Evolutionary conservation across 1,284 basidiomycete species (phyloP).

Genomic region (Porphyrellus sp.): DNA sequence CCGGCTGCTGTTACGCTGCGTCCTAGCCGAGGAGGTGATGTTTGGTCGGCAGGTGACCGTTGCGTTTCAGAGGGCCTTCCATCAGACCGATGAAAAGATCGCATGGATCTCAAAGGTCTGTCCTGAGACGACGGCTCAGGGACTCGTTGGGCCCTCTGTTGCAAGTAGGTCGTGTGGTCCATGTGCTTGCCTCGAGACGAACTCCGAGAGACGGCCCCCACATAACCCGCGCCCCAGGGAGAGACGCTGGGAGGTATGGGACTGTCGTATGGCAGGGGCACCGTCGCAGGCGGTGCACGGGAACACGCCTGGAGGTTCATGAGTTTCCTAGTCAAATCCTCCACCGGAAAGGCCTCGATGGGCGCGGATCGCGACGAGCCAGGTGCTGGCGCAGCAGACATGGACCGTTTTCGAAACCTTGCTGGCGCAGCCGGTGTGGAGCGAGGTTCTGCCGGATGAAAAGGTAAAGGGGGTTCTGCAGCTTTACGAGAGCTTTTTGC

Average conservation of each 20-base stretch:
- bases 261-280: slow-evolving; percentile 8
- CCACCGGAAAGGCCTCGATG: slow-evolving; percentile 45
- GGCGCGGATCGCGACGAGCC: slow-evolving; percentile 13
- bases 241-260: slow-evolving; percentile 4
- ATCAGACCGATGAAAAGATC: slow-evolving; percentile 55
- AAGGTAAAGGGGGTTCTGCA: slow-evolving; percentile 9
- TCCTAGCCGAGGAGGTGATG: slow-evolving; percentile 33
- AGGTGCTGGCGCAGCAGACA: slow-evolving; percentile 28
- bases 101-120: slow-evolving; percentile 45
- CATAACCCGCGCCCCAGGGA: slow-evolving; percentile 12
- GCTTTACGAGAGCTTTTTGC: slow-evolving; percentile 30
- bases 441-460: slow-evolving; percentile 10
- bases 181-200: slow-evolving; percentile 24
- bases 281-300: slow-evolving; percentile 18
- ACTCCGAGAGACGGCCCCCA: slow-evolving; percentile 21
- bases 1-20: slow-evolving; percentile 30
- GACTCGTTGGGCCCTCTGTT: slow-evolving; percentile 18
- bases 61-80: slow-evolving; percentile 33
- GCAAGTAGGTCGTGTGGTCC: slow-evolving; percentile 21
- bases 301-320: slow-evolving; percentile 44
- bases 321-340: slow-evolving; percentile 59
- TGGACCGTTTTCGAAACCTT: slow-evolving; percentile 31
- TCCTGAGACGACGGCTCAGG: slow-evolving; percentile 31
- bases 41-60: slow-evolving; percentile 31
- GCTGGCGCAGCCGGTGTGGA: slow-evolving; percentile 5